phyloP scores from a whole-genome alignment of 1,139 yeast species.

The Geotrichum macrosporum region DNA sequence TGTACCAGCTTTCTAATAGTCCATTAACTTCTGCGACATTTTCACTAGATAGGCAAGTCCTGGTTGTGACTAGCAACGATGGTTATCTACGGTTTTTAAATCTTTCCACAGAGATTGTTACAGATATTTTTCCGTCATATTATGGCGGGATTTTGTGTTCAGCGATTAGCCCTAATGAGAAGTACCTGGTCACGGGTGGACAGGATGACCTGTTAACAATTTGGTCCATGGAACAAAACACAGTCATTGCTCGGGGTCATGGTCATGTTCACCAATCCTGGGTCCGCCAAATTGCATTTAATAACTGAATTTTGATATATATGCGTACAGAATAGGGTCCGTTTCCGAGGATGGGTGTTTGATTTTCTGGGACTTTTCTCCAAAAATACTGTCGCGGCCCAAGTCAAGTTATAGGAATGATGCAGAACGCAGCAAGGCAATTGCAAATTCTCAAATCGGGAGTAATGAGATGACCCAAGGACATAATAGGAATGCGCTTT shows the following conservation, averaged over 20 bases:
- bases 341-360: slow-evolving; percentile 70
- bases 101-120: slow-evolving; percentile 44
- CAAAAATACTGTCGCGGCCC: slow-evolving; percentile 47
- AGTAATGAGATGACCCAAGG: not conserved
- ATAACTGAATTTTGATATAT: slow-evolving; percentile 38
- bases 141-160: slow-evolving; percentile 62
- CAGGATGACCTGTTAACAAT: slow-evolving; percentile 42
- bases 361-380: slow-evolving; percentile 69
- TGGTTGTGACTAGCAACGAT: slow-evolving; percentile 60
- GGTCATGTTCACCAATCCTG: slow-evolving; percentile 70
- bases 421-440: not conserved
- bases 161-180: slow-evolving; percentile 61
- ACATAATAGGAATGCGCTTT: slow-evolving; percentile 5
- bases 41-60: slow-evolving; percentile 44
- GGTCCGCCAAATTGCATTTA: slow-evolving; percentile 50
- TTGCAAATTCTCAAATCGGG: not conserved
- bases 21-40: slow-evolving; percentile 51
- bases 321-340: slow-evolving; percentile 54
- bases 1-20: slow-evolving; percentile 56
- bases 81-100: slow-evolving; percentile 62
- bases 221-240: slow-evolving; percentile 32
- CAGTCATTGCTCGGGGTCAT: slow-evolving; percentile 45
- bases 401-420: slow-evolving; percentile 19
- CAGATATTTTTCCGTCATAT: slow-evolving; percentile 62
- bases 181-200: slow-evolving; percentile 54